Evolutionary conservation across 2,329 filamentous ascomycete genomes (phyloP).

Genomic region (Xylariales sp.): DNA sequence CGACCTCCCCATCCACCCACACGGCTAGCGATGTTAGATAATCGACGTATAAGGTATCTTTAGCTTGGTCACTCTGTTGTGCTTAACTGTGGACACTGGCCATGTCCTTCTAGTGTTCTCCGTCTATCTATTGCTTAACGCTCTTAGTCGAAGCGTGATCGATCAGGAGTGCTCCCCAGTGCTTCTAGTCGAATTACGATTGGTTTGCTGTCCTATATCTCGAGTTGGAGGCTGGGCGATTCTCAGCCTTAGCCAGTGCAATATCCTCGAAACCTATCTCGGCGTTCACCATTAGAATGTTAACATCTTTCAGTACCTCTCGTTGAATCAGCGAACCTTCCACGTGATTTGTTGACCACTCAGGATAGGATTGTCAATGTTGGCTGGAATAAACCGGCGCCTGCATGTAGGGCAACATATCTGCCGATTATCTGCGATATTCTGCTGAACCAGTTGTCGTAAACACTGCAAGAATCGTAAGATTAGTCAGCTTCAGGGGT

Average conservation of each 20-base stretch:
- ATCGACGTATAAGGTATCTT: too few relatives aligned
- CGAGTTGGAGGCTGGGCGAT: background rate
- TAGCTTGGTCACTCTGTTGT: too few relatives aligned
- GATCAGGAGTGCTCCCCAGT: background rate
- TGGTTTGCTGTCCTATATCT: background rate
- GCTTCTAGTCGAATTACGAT: background rate
- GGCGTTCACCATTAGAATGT: constrained; percentile 6
- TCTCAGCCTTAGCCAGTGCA: constrained; percentile 4
- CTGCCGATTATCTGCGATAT: background rate
- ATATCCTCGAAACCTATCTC: constrained; percentile 7
- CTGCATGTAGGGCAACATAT: constrained; percentile 2
- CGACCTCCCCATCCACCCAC: too few relatives aligned
- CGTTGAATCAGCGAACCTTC: background rate
- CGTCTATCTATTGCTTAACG: too few relatives aligned
- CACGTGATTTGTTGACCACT: background rate
- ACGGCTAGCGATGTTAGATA: too few relatives aligned
- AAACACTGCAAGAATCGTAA: constrained; percentile 9
- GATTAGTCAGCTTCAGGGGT: background rate
- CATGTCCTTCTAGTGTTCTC: too few relatives aligned
- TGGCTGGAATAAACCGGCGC: background rate
- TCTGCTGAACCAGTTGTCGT: background rate
- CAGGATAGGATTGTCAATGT: background rate
- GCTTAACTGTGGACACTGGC: too few relatives aligned
- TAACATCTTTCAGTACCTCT: background rate
- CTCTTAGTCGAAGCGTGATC: too few relatives aligned